Evolutionary conservation across 192 early-diverging fungal species (phyloP), one percentile per base, ranked within the genome.

Genomic region (Podila epigama): DNA sequence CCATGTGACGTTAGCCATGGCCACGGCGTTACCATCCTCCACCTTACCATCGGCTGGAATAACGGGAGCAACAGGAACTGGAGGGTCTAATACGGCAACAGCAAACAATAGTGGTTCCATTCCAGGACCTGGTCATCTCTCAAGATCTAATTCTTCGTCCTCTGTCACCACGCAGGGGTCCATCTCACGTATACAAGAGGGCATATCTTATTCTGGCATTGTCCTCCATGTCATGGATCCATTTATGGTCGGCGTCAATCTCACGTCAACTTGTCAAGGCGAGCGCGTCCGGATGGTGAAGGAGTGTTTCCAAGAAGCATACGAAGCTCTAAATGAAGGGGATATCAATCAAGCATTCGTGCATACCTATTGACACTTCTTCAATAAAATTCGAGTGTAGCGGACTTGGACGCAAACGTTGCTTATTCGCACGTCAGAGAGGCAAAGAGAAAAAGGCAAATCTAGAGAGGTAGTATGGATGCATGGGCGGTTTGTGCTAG

Each of bases 211-310:
- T 48, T 18, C 44, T 22, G 20, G 44, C 5, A 18, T 48, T 48
- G 29, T 27, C 15, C 60, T 77, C 22, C 60, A 77, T 52, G 61
- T 77, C 15, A 68, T 68, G 60, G 73, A 77, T 37, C 73, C 73
- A 5, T 77, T 77, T 42, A 20, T 63, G 37, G 40, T 75, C n/a
- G 53, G 53, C 4, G 20, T 54, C 9, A 77, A 68, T 37, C 33
- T 77, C 31, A 63, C 66, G 2, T 5, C 58, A 11, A 20, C 5
- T 1, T 77, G 73, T 32, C 35, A 18, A 2, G 66, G 56, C 0
- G 73, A 77, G 10, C n/a, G 37, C 4, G 73, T 77, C 39, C 51
- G 54, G 18, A 36, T 62, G 20, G 51, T 77, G 22, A 77, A 68
- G 25, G 37, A 51, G n/a, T 64, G 66, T 28, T 77, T 77, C 54